phyloP scores from a whole-genome alignment of 495 filamentous ascomycete species.

The Xylaria nigripes region DNA sequence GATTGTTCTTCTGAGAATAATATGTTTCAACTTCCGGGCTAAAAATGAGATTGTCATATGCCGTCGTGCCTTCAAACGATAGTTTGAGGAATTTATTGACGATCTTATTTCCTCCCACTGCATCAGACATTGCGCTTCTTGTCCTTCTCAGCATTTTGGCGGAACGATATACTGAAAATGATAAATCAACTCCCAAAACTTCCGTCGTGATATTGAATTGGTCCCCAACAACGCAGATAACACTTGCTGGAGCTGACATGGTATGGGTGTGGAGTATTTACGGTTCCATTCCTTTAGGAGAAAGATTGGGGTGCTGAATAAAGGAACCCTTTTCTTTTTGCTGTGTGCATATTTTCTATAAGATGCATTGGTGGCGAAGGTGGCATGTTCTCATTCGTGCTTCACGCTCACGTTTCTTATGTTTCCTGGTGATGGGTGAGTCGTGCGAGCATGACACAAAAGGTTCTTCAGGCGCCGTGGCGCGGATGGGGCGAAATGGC shows the following conservation, averaged over 20 bases:
- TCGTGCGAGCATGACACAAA: background rate
- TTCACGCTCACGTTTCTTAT: background rate
- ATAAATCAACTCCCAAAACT: slow-evolving; percentile 1
- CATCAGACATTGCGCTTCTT: slow-evolving; percentile 6
- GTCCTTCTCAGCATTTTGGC: slow-evolving; percentile 10
- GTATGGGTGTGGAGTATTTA: slow-evolving; percentile 19
- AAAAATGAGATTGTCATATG: background rate
- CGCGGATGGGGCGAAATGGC: background rate
- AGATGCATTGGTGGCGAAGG: slow-evolving; percentile 21
- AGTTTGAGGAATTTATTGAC: background rate
- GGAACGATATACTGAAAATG: slow-evolving; percentile 22
- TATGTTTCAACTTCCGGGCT: background rate
- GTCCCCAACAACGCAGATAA: slow-evolving; percentile 9
- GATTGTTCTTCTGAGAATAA: background rate
- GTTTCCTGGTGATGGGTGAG: background rate
- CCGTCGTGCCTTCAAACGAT: background rate
- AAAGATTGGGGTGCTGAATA: slow-evolving; percentile 4
- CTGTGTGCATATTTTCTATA: too few relatives aligned
- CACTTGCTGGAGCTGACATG: slow-evolving; percentile 7
- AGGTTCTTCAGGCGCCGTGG: background rate
- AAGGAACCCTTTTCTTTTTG: slow-evolving; percentile 3
- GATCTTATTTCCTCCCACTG: background rate
- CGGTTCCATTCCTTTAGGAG: slow-evolving; percentile 13
- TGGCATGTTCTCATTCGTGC: slow-evolving; percentile 5
- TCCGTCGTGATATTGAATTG: background rate